Evolutionary conservation across 1,284 basidiomycete species (phyloP), one percentile per base, ranked within the genome.

Genomic region (Sporisorium scitamineum): DNA sequence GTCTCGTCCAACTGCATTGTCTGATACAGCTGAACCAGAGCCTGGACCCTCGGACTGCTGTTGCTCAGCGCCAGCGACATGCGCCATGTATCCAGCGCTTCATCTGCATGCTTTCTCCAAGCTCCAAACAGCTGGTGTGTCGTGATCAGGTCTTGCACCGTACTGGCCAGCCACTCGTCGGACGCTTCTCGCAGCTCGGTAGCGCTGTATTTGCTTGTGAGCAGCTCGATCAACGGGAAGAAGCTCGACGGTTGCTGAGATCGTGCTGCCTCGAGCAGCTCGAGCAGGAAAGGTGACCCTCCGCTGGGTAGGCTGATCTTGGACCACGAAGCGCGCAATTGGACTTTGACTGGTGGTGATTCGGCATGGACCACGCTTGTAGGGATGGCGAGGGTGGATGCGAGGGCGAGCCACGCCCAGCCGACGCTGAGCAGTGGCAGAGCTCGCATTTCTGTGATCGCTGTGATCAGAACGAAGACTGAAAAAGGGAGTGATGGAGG

Each of bases 291-390:
- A 1, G 74, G 65, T 8, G 74, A 72, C 18, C 65, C 74, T 8
- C 48, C 41, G 53, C 61, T 63, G 1, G 61, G 56, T 1, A 65
- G 59, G 1, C 7, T 20, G 20, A 63, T 89, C 22, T 91, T 90
- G 5, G 89, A 86, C 93, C 94, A 97, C 55, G 92, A 92, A 2
- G 94, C 91, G 70, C 90, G 89, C 29, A 97, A 87, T 39, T 90
- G 89, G 24, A 95, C 91, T 62, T 90, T 90, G 16, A 96, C 91
- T 1, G 92, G 91, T 14, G 93, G 92, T 4, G 58, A 52, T 11
- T 62, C 62, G 31, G 70, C 65, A 20, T 29, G 13, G 51, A 37
- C 68, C 6, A 24, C 24, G 18, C 6, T 48, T 26, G 68, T 10
- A 3, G 50, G 14, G 16, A 31, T 48, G 26, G 58, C 57, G 18